phyloP scores from a whole-genome alignment of 164 flowering plant genomes.

The Stephania cephalantha region DNA sequence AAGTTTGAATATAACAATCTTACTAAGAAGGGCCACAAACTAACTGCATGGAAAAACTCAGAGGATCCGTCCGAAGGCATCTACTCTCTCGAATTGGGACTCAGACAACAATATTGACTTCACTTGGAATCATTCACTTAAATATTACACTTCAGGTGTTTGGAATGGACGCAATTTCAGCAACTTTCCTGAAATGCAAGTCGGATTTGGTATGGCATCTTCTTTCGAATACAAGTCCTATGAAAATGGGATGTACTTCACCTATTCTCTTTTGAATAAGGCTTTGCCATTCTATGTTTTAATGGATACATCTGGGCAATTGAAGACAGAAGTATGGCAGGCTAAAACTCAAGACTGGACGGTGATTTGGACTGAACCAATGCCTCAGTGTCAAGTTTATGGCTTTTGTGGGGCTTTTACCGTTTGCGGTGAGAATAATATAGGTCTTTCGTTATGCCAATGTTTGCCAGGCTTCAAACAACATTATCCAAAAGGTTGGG shows the following conservation, averaged over 20 bases:
- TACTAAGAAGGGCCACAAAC: no score
- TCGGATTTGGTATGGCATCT: not conserved
- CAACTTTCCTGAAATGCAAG: not conserved
- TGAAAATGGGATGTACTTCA: slow-evolving; percentile 19
- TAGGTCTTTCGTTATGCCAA: slow-evolving; percentile 4
- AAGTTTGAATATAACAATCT: no score
- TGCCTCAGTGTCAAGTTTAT: slow-evolving; percentile 17
- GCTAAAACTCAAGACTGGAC: slow-evolving; percentile 14
- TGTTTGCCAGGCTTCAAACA: slow-evolving; percentile 25
- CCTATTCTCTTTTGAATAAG: slow-evolving; percentile 3
- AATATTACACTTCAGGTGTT: no score
- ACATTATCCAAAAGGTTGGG: slow-evolving; percentile 11
- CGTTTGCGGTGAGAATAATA: slow-evolving; percentile 19
- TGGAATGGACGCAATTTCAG: not conserved
- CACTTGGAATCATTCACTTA: no score
- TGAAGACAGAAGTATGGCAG: slow-evolving; percentile 15
- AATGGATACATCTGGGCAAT: slow-evolving; percentile 14
- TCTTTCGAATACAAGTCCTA: slow-evolving; percentile 11
- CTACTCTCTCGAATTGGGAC: no score
- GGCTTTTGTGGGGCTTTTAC: not conserved
- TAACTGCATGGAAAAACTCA: no score
- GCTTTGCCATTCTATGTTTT: slow-evolving; percentile 3
- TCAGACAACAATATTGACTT: no score
- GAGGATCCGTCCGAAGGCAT: no score
- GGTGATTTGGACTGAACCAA: slow-evolving; percentile 26